Base-by-base conservation (phyloP, 768 basidiomycete species). In the Amanita thiersii region DNA sequence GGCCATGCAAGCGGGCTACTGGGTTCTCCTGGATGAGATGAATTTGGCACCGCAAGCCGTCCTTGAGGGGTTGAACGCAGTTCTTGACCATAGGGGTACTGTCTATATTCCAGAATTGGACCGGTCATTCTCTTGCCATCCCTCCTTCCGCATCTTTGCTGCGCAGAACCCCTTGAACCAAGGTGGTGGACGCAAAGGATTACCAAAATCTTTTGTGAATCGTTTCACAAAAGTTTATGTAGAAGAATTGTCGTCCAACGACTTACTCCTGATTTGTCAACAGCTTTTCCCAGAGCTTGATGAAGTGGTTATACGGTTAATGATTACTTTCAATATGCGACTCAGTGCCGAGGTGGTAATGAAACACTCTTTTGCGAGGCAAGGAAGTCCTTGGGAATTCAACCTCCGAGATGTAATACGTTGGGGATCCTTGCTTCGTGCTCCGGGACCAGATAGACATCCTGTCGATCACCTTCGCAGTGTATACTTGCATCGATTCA, bases 11-110 rank as follows among this genome's bases (percentile, higher is more conserved):
- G 74, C 86, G n/a, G 96, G 96, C 1, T 81, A 89, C 46, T 99
- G 96, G 96, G 94, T 98, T 4, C 76, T 99, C 4, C 73, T 99
- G 7, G 96, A 99, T 56, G 96, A 99, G 59, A 98, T 99, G 96
- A 99, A 99, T 56, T 72, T 99, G 28, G 94, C 94, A 0, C 89
- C 94, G 21, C 94, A 99, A 55, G 83, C 96, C 0, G 84, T 99
- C 3, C 76, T 99, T 1, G 96, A 99, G 63, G 96, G 96, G 20
- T 75, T 99, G 29, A 99, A 99, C 55, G 91, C 96, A 1, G 79
- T 94, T 7, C 65, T 99, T 21, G 96, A 99, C 60, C 94, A 98
- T 60, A 81, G 96, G 39, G 94, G 96, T 20, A 79, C 83, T 1
- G 90, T 96, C 18, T 98, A 82, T 60, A 84, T 99, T 30, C 96